Evolutionary conservation across 1,139 yeast genomes (phyloP), one percentile per base, ranked within the genome.

Genomic region (Kodamaea sp.): DNA sequence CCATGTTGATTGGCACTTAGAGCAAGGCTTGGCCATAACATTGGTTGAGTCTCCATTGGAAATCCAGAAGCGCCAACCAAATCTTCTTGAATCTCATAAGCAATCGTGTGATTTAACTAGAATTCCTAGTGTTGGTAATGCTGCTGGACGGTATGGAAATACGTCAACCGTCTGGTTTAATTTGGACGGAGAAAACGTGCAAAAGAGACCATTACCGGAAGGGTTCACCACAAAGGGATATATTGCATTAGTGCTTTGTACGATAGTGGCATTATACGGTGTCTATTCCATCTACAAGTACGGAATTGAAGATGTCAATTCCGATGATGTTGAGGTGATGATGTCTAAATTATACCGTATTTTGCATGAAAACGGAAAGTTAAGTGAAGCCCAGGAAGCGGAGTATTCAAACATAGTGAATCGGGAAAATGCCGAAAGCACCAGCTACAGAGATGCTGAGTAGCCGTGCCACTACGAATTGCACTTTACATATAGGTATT

Each of bases 1-100:
- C 64, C 96, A 88, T 53, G 82, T 88, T 47, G 96, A 88, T 53
- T 88, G 96, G 96, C 96, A 88, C 66, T 74, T 88, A 68, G 80
- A 78, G 51, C 96, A 87, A 62, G 96, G 96, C 42, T 72, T 88
- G 42, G 90, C 89, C 11, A 64, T 82, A 39, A 72, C 76, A 2
- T 72, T 83, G 24, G 66, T 87, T 32, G 96, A 87, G 63, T 89
- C 87, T 25, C 96, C 96, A 14, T 48, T 63, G 24, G 61, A 63
- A 18, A 56, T 83, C 26, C 78, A 78, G 50, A 45, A 55, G 24
- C 58, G 61, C 21, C 66, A 65, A 33, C 28, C 23, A 21, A 22
- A 45, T 18, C 43, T 53, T 7, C 71, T 73, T 19, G 70, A 67
- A 1, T 66, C 70, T 49, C 92, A 85, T 63, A 61, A 61, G 34